A percentile compares a stretch with the other conserved stretches of the same genome.
phyloP scores from a whole-genome alignment of 2,329 filamentous ascomycete genomes.

The Gyromitra esculenta region DNA sequence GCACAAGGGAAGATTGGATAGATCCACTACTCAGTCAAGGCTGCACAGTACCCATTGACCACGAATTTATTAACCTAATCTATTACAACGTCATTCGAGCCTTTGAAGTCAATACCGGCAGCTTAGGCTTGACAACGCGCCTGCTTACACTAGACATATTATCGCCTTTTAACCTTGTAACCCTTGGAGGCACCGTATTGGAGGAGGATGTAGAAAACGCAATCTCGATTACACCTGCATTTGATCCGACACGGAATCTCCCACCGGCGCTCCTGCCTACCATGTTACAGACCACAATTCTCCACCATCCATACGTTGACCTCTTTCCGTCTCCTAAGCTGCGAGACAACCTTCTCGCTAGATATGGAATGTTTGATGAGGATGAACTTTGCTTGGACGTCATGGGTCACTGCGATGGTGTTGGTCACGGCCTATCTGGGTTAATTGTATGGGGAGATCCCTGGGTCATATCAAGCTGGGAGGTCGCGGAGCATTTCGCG shows the following conservation, averaged over 20 bases:
- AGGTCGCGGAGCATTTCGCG: slow-evolving; percentile 63
- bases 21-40: too few relatives aligned
- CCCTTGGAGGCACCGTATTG: slow-evolving; percentile 15
- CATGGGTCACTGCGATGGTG: slow-evolving; percentile 56
- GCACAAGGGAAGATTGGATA: too few relatives aligned
- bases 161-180: slow-evolving; percentile 41
- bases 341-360: slow-evolving; percentile 40
- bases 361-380: slow-evolving; percentile 58
- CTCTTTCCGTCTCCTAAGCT: slow-evolving; percentile 47
- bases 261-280: slow-evolving; percentile 48
- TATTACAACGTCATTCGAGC: slow-evolving; percentile 48
- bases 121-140: slow-evolving; percentile 35
- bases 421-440: slow-evolving; percentile 56
- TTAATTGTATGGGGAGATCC: slow-evolving; percentile 66
- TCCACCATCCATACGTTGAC: slow-evolving; percentile 52
- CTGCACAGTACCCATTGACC: slow-evolving; percentile 1
- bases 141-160: slow-evolving; percentile 24
- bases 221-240: background rate
- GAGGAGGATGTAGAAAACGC: slow-evolving; percentile 7
- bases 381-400: slow-evolving; percentile 61
- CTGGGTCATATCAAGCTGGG: slow-evolving; percentile 64
- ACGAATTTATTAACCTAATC: slow-evolving; percentile 34
- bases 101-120: slow-evolving; percentile 39
- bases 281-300: slow-evolving; percentile 31
- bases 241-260: slow-evolving; percentile 3